Conservation (phyloP, 495 filamentous ascomycete genomes). For the Xylaria curta region DNA sequence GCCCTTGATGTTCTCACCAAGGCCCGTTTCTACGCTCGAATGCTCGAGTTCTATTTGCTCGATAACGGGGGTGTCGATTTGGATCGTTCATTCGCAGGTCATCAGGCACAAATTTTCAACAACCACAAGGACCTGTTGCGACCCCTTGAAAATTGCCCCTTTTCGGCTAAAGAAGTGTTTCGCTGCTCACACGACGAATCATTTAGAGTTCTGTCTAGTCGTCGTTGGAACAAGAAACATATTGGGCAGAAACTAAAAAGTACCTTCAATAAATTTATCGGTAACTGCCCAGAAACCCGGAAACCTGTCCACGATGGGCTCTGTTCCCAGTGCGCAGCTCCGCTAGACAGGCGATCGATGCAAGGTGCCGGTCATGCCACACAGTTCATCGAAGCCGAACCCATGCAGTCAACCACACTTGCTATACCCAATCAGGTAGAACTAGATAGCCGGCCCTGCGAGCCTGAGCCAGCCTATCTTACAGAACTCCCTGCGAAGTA, state of each 20-base stretch:
- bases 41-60: constrained; percentile 28
- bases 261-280: background rate
- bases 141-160: constrained; percentile 30
- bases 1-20: constrained; percentile 28
- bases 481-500: no score
- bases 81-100: constrained; percentile 28
- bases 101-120: constrained; percentile 11
- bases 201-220: constrained; percentile 20
- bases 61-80: background rate
- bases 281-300: no score
- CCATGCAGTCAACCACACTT: no score
- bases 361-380: background rate
- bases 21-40: constrained; percentile 26
- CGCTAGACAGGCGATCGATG: background rate
- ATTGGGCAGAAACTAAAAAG: constrained; percentile 23
- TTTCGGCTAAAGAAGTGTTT: constrained; percentile 22
- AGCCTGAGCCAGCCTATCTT: no score
- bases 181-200: constrained; percentile 20
- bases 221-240: constrained; percentile 25
- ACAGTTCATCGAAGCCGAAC: background rate
- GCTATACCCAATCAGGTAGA: background rate
- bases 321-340: background rate
- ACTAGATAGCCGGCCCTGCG: background rate
- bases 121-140: constrained; percentile 23
- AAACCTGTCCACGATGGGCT: background rate